These are phyloP conservation scores for Tolypocladium amazonense DNA, from an alignment of 2,329 filamentous ascomycete genomes.

Conservation along the genomic window DNA sequence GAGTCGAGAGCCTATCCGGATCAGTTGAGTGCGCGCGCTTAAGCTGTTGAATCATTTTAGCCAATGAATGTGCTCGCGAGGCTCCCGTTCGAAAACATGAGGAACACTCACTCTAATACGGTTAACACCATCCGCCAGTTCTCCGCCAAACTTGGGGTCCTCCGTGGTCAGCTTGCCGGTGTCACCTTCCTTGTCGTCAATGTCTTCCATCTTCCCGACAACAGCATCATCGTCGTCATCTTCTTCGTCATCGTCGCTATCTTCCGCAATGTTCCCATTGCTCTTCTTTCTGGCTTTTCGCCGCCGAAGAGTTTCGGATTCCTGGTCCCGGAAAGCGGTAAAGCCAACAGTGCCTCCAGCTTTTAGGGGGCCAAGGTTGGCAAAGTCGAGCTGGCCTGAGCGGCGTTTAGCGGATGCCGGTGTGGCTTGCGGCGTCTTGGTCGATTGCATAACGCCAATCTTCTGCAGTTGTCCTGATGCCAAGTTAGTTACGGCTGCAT, in stretches of 20 bases:
- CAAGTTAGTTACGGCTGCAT: neutral
- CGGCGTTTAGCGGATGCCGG: constrained; percentile 61
- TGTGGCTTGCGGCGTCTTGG: constrained; percentile 53
- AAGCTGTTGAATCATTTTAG: constrained; percentile 41
- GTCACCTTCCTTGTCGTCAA: constrained; percentile 50
- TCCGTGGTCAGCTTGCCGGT: constrained; percentile 53
- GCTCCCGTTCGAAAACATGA: neutral
- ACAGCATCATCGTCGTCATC: constrained; percentile 50
- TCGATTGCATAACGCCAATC: constrained; percentile 73
- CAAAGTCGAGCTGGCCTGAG: constrained; percentile 76
- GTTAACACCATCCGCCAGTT: constrained; percentile 70
- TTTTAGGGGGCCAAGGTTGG: constrained; percentile 74
- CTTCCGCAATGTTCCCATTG: constrained; percentile 56
- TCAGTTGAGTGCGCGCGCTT: constrained; percentile 73
- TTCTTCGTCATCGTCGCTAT: constrained; percentile 66
- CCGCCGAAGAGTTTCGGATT: constrained; percentile 43
- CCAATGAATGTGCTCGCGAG: neutral
- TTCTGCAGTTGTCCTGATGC: constrained; percentile 79
- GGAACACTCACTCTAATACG: constrained; percentile 59
- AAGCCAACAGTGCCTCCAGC: constrained; percentile 83
- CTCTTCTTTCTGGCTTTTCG: constrained; percentile 50
- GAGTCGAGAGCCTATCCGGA: constrained; percentile 36
- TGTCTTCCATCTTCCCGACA: constrained; percentile 54
- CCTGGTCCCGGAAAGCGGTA: constrained; percentile 70
- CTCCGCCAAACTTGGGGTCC: constrained; percentile 60